phyloP scores from a whole-genome alignment of 176 grass and related monocot genomes.

The Oryza officinalis region DNA sequence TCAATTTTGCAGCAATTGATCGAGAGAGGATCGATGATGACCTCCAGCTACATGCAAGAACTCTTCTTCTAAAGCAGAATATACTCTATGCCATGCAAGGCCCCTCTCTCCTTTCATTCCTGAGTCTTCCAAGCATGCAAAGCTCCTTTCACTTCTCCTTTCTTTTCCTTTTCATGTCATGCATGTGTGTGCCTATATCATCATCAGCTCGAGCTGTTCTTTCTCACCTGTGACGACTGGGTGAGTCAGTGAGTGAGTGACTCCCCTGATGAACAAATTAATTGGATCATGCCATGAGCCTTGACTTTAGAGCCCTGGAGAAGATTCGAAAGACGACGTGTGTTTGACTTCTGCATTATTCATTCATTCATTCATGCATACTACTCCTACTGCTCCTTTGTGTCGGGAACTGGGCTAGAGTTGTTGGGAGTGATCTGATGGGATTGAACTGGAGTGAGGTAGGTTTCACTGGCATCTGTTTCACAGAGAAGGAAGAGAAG shows the following conservation, averaged over 20 bases:
- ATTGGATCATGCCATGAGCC: slow-evolving; percentile 17
- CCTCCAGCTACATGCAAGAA: background rate
- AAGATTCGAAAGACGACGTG: slow-evolving; percentile 48
- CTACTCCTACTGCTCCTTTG: background rate
- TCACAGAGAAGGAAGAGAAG: slow-evolving; percentile 12
- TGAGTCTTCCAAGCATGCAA: background rate
- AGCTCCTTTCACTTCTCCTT: slow-evolving; percentile 1
- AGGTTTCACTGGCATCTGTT: slow-evolving; percentile 29
- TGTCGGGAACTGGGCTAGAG: slow-evolving; percentile 50
- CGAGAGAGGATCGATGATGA: background rate
- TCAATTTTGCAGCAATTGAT: slow-evolving; percentile 32
- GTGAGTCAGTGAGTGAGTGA: slow-evolving; percentile 12
- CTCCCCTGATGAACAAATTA: slow-evolving; percentile 38
- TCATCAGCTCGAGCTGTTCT: slow-evolving; percentile 17
- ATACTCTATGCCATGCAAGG: slow-evolving; percentile 17
- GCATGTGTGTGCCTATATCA: background rate
- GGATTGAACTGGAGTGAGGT: slow-evolving; percentile 43
- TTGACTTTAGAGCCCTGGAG: slow-evolving; percentile 41
- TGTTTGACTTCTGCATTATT: slow-evolving; percentile 42
- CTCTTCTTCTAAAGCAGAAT: slow-evolving; percentile 28
- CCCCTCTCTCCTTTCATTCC: background rate
- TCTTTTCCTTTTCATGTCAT: slow-evolving; percentile 11
- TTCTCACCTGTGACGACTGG: background rate
- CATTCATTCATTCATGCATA: background rate
- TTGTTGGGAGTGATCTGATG: slow-evolving; percentile 49